Evolutionary conservation across 78 protist genomes (phyloP), one percentile per base, ranked within the genome.

Genomic region (slime mould (Dictyostelium discoideum)): DNA sequence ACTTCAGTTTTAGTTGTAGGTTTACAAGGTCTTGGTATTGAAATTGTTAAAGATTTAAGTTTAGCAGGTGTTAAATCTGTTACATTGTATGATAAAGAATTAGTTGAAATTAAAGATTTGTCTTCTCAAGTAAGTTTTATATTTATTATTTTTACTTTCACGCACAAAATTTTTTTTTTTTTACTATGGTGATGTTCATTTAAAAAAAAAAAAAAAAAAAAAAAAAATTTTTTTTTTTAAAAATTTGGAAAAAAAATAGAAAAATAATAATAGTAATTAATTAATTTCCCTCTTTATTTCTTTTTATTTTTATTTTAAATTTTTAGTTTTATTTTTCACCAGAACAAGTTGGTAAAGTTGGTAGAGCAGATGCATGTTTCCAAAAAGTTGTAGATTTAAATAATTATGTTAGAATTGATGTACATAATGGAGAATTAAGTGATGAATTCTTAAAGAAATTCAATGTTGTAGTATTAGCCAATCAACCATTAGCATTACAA

Each of bases 21-120:
- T 42, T 22, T 98, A 26, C 1, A 39, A 14, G 99, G 99, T 50
- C 97, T 99, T n/a, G 99, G 99, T 48, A 92, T 98, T 3, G 99
- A 99, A 92, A 96, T 99, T 16, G 98, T 99, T 65, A 99, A 99
- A 97, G 99, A 99, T 94, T 78, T 99, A 22, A 93, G 98, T 11
- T 98, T 99, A n/a, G 98, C 98, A 11, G 99, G 99, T 37, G 99
- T 99, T 50, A 93, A 96, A 72, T 79, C 97, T n/a, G 98, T 99
- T 37, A 93, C 98, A 11, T 57, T 99, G n/a, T 96, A 96, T 76
- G 99, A 99, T 96, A 20, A 72, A 24, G 85, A 39, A 42, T 80
- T 84, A 0, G 97, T 81, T 42, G 24, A 39, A 39, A 3, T 97
- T 83, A 13, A 37, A 11, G 99, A 99, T 88, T 95, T 98, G 3